Percentiles rank a stretch among this genome's conserved stretches.
Conservation (phyloP, 768 basidiomycete species). For the Cyathus striatus region DNA sequence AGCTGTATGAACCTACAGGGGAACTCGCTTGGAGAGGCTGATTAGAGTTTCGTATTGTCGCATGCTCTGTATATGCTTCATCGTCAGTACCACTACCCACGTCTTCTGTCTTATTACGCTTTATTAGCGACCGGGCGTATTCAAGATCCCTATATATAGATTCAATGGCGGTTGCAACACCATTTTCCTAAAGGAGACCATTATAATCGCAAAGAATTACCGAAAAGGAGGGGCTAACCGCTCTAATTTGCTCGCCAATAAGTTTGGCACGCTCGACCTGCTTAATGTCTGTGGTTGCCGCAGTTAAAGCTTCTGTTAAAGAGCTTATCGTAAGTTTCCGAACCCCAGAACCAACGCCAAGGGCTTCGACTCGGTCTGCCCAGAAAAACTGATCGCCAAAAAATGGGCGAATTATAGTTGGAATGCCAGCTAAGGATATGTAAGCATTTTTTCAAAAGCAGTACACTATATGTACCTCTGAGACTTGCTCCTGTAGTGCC, state of each 20-base stretch:
- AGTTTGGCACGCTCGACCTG: slow-evolving; percentile 83
- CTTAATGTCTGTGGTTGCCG: slow-evolving; percentile 83
- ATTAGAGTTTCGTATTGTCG: slow-evolving; percentile 28
- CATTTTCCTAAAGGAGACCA: slow-evolving; percentile 65
- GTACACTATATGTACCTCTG: slow-evolving; percentile 50
- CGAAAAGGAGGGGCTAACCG: no score
- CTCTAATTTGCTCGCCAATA: slow-evolving; percentile 84
- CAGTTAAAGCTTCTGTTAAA: slow-evolving; percentile 70
- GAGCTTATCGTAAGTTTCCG: slow-evolving; percentile 80
- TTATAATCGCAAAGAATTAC: neutral
- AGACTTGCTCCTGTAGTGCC: slow-evolving; percentile 95
- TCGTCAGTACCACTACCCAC: slow-evolving; percentile 18
- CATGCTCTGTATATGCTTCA: slow-evolving; percentile 28
- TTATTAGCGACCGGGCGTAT: slow-evolving; percentile 86
- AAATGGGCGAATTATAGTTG: slow-evolving; percentile 95
- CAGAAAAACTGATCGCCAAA: slow-evolving; percentile 98
- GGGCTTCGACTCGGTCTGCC: slow-evolving; percentile 95
- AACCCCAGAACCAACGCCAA: slow-evolving; percentile 86
- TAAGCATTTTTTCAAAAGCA: neutral
- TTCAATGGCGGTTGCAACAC: slow-evolving; percentile 91
- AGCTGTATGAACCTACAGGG: slow-evolving; percentile 37
- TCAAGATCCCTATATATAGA: slow-evolving; percentile 95
- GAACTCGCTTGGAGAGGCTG: slow-evolving; percentile 9
- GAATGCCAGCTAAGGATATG: slow-evolving; percentile 66
- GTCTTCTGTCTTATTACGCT: slow-evolving; percentile 38